Conservation (phyloP, 148 eudicot species). For the Diospyros kaki region DNA sequence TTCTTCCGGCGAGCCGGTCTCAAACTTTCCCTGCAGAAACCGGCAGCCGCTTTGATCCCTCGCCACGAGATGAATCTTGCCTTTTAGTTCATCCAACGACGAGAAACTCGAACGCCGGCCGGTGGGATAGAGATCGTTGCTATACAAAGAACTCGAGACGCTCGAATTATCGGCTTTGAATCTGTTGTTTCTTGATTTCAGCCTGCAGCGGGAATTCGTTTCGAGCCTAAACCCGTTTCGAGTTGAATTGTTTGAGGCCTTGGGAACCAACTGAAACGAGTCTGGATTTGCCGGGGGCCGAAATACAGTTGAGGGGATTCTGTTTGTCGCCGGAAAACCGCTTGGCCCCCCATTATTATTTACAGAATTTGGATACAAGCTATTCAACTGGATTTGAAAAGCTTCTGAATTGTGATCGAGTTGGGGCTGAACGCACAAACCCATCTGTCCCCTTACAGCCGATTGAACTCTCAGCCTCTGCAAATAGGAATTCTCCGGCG, state of each 20-base stretch:
- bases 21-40: constrained; percentile 24
- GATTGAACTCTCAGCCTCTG: constrained; percentile 13
- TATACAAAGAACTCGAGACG: neutral
- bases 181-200: no score
- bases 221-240: neutral
- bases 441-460: constrained; percentile 11
- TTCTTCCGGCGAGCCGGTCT: constrained; percentile 13
- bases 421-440: neutral
- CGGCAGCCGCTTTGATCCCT: constrained; percentile 21
- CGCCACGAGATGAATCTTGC: constrained; percentile 9
- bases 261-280: neutral
- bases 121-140: neutral
- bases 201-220: neutral
- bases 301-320: neutral
- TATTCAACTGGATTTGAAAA: neutral
- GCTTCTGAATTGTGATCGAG: no score
- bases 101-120: neutral
- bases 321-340: neutral
- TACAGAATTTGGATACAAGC: neutral
- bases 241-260: neutral
- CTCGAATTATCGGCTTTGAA: neutral
- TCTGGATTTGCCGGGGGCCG: no score
- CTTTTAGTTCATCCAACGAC: constrained; percentile 20
- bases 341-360: neutral
- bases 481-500: neutral